phyloP scores from a whole-genome alignment of 75 land plant species.

The Pinus albicaulis region DNA sequence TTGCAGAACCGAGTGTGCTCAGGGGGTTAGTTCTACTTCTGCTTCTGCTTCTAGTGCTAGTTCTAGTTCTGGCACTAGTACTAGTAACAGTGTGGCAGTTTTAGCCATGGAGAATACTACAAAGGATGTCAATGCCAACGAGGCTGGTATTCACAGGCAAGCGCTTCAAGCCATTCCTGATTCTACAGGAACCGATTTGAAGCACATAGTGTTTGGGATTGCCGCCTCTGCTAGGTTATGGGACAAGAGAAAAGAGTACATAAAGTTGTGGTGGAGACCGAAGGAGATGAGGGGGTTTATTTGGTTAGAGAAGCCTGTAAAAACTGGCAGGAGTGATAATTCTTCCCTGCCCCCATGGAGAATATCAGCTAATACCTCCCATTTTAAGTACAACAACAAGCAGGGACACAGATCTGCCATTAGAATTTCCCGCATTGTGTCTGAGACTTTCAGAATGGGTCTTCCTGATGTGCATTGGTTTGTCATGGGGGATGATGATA shows the following conservation, averaged over 20 bases:
- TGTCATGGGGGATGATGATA: conserved; percentile 80
- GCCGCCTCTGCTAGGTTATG: conserved; percentile 61
- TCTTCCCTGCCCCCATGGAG: conserved; percentile 34
- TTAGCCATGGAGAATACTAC: neutral
- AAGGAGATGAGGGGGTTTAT: conserved; percentile 56
- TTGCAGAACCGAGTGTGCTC: neutral
- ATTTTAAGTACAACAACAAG: conserved; percentile 57
- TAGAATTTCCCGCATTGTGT: conserved; percentile 55
- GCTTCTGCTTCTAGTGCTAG: too few species aligned
- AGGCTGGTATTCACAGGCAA: neutral
- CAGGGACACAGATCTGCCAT: conserved; percentile 62
- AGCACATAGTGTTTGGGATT: conserved; percentile 68
- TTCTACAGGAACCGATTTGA: conserved; percentile 18
- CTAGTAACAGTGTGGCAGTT: neutral
- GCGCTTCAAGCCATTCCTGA: neutral
- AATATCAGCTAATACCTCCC: conserved; percentile 53
- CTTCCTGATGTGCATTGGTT: conserved; percentile 52
- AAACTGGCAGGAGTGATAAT: neutral
- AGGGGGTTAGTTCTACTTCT: neutral
- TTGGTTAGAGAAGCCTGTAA: conserved; percentile 53
- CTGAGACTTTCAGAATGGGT: conserved; percentile 36
- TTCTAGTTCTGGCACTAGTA: neutral
- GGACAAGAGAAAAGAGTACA: conserved; percentile 57
- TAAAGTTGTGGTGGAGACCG: conserved; percentile 71
- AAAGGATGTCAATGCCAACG: neutral